These are phyloP conservation scores for Mucor circinelloides DNA, from an alignment of 371 early-diverging fungal species.

Conservation along the genomic window DNA sequence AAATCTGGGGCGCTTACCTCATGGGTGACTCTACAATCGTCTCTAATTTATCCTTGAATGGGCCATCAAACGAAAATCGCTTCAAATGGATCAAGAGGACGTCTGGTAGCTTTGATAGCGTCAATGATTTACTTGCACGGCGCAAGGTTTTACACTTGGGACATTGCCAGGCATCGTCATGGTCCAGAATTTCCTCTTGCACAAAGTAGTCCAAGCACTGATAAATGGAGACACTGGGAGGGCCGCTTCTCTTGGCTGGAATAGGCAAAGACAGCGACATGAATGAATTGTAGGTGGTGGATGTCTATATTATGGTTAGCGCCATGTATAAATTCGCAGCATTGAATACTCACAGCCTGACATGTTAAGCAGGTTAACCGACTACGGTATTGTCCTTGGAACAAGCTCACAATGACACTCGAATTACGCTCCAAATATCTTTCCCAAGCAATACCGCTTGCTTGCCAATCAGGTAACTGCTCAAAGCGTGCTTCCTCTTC, in stretches of 20 bases:
- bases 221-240: constrained; percentile 55
- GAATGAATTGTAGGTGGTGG: constrained; percentile 90
- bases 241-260: constrained; percentile 53
- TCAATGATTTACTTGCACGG: constrained; percentile 75
- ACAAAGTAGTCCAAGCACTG: constrained; percentile 89
- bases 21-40: constrained; percentile 86
- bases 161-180: constrained; percentile 90
- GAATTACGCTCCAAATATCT: constrained; percentile 75
- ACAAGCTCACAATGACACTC: constrained; percentile 90
- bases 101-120: constrained; percentile 82
- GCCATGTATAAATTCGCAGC: neutral
- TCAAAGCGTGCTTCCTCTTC: constrained; percentile 49
- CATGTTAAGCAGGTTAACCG: constrained; percentile 85
- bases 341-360: constrained; percentile 25
- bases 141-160: constrained; percentile 81
- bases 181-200: constrained; percentile 83
- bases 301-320: constrained; percentile 53
- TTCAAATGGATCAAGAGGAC: constrained; percentile 92
- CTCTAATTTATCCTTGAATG: constrained; percentile 91
- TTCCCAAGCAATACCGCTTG: constrained; percentile 77
- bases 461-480: constrained; percentile 51
- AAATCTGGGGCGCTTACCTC: constrained; percentile 26
- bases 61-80: constrained; percentile 92
- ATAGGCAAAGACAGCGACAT: constrained; percentile 94
- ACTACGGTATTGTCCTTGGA: constrained; percentile 88